A percentile compares a stretch with the other conserved stretches of the same genome.
phyloP scores from a whole-genome alignment of 805 yeast genomes.

The Schizosaccharomyces japonicus region DNA sequence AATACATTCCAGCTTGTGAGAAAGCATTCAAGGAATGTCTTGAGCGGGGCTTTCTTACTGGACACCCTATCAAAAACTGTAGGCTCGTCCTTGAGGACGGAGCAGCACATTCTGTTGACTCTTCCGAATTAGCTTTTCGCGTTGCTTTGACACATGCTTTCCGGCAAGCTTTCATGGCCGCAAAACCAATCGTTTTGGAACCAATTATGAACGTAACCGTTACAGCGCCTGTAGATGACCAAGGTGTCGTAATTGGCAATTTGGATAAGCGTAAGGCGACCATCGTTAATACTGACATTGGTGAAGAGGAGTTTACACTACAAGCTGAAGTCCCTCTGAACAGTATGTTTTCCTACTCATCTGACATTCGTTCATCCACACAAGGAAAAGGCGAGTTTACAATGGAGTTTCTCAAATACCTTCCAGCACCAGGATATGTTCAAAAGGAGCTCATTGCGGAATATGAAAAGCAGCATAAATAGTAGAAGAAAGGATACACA shows the following conservation, averaged over 20 bases:
- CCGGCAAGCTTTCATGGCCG: conserved; percentile 63
- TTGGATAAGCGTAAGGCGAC: conserved; percentile 80
- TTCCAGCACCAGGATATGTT: conserved; percentile 72
- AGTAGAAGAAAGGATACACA: no score
- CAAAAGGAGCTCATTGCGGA: conserved; percentile 79
- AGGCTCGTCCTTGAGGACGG: conserved; percentile 91
- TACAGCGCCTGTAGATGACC: conserved; percentile 90
- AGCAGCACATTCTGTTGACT: conserved; percentile 89
- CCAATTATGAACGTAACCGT: conserved; percentile 89
- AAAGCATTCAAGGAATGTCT: conserved; percentile 78
- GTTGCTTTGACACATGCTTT: conserved; percentile 82
- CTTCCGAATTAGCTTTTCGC: conserved; percentile 84
- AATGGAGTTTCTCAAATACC: conserved; percentile 76
- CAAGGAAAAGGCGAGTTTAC: conserved; percentile 98
- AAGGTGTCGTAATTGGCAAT: conserved; percentile 74
- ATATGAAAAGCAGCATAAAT: conserved; percentile 32
- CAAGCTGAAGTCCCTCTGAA: conserved; percentile 91
- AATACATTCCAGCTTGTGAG: conserved; percentile 76
- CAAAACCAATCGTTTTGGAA: conserved; percentile 74
- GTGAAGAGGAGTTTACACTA: conserved; percentile 79
- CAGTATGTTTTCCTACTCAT: conserved; percentile 88
- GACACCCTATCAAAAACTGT: conserved; percentile 80
- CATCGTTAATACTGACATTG: conserved; percentile 82
- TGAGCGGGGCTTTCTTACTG: conserved; percentile 90
- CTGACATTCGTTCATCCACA: conserved; percentile 81